Evolutionary conservation across 441 rosid genomes (phyloP).

Genomic region (Populus trichocarpa): DNA sequence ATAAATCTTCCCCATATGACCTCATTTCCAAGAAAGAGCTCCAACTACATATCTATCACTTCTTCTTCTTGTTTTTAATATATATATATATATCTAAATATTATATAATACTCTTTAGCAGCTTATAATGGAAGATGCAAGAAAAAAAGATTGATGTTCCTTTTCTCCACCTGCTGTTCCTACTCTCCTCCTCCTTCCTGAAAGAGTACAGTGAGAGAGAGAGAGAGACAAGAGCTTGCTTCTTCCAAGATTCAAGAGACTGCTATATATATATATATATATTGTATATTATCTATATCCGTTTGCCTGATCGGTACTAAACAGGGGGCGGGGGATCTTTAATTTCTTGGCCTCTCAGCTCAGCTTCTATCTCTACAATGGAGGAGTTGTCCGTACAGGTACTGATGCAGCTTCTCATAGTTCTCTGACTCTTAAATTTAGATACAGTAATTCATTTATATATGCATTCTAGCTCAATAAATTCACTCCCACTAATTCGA

Average conservation of each 20-base stretch:
- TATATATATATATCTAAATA: too few species aligned
- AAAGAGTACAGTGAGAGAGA: not conserved
- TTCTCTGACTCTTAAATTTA: not conserved
- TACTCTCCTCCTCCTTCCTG: not conserved
- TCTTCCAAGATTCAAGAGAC: not conserved
- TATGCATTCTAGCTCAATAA: not conserved
- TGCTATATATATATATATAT: not conserved
- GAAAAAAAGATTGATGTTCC: not conserved
- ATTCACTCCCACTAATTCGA: not conserved
- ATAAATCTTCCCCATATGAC: not conserved
- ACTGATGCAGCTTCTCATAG: not conserved
- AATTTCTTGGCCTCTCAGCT: not conserved
- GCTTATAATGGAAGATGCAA: not conserved
- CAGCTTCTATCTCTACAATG: not conserved
- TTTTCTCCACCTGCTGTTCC: not conserved
- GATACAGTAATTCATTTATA: too few species aligned
- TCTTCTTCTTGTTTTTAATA: too few species aligned
- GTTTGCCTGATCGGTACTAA: not conserved
- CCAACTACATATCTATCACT: not conserved
- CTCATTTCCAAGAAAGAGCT: not conserved
- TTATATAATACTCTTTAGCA: not conserved
- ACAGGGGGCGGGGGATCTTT: not conserved
- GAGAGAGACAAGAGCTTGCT: not conserved
- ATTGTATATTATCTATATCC: not conserved
- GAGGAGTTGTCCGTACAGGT: not conserved